Evolutionary conservation across 345 rosid species (phyloP).

Genomic region (Salix udensis): DNA sequence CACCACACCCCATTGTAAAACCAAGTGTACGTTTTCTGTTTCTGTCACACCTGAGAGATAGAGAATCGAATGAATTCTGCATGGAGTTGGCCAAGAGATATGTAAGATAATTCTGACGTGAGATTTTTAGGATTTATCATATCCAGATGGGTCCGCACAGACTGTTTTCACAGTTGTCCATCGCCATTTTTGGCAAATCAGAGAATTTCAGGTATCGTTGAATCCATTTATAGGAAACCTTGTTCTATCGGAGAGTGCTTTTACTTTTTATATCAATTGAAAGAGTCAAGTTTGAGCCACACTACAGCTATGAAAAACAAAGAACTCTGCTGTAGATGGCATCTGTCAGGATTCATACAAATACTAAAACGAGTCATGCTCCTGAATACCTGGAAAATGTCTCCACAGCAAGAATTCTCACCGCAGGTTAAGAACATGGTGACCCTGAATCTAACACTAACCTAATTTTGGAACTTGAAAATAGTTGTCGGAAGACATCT

Average conservation of each 20-base stretch:
- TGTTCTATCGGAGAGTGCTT: background rate
- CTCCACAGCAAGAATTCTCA: background rate
- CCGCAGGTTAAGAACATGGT: background rate
- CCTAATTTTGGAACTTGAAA: background rate
- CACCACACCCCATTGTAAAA: constrained; percentile 25
- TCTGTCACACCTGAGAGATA: background rate
- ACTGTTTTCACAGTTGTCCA: background rate
- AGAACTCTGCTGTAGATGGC: background rate
- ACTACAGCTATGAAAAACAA: background rate
- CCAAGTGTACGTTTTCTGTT: too few species aligned
- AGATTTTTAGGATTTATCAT: constrained; percentile 3
- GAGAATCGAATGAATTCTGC: background rate
- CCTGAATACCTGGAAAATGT: background rate
- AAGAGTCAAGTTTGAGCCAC: constrained; percentile 10
- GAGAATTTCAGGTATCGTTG: too few species aligned
- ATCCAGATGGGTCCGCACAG: too few species aligned
- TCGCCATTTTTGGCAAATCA: background rate
- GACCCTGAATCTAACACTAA: background rate
- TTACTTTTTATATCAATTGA: background rate
- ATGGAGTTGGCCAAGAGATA: background rate
- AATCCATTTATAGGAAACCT: background rate
- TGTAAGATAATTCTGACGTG: background rate
- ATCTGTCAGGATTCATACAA: background rate
- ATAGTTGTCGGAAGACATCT: background rate
- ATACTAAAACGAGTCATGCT: background rate